Evolutionary conservation across 306 rosid species (phyloP), one percentile per base, ranked within the genome.

Genomic region (Canavalia ensiformis): DNA sequence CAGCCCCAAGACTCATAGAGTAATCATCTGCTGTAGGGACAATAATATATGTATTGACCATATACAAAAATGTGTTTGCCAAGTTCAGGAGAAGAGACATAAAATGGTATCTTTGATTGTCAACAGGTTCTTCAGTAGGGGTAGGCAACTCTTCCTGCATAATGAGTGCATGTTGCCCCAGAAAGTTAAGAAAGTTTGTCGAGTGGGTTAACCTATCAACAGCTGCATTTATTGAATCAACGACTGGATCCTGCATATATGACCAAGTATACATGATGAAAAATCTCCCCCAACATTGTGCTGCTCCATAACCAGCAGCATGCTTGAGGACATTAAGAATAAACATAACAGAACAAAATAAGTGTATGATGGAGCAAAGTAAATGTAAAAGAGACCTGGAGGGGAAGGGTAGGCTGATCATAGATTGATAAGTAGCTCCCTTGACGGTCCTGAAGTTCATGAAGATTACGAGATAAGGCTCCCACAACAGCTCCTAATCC

Each of bases 1-100:
- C 97, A 12, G 99, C 99, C 77, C 99, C 99, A 71, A 96, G 97
- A 88, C 97, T 94, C 60, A 88, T 71, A 34, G 99, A 96, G 88
- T 96, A 96, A 84, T 96, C 97, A 88, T 96, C 98, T 35, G 99
- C 99, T 73, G 99, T 96, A 55, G 99, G 99, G 84, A 96, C 99
- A 78, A 96, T 88, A 39, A 96, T 96, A 79, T 96, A 96, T 83
- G 99, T 96, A 85, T 96, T 96, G 88, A 96, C 94, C 99, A 96
- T 96, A 74, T 96, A 96, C 72, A 96, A 91, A 85, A 94, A 96
- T 55, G 99, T 92, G 86, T 94, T 96, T 29, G 86, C 99, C 73
- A 96, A 82, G 92, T 96, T 96, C 89, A 96, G 87, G 64, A 92
- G 42, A 83, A 96, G 98, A 9, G 99, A 96, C 89, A 88, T 86